These are phyloP conservation scores for Pseudomassariella vexata DNA, from an alignment of 2,329 filamentous ascomycete species.

Conservation along the genomic window DNA sequence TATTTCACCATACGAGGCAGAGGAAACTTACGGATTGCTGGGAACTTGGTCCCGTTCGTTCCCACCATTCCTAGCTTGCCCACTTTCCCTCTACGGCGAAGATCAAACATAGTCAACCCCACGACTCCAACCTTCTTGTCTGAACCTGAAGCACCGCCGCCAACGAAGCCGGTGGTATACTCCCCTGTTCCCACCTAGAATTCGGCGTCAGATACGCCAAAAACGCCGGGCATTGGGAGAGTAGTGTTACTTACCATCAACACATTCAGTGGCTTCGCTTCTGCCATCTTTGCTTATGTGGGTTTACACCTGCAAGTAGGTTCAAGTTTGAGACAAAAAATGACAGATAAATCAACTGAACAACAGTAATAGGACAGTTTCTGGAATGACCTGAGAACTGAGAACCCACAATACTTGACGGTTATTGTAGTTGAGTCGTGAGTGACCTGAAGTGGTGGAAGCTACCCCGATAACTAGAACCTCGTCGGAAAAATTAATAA, in stretches of 20 bases:
- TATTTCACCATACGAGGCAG: neutral
- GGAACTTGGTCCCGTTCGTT: slow-evolving; percentile 82
- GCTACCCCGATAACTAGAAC: slow-evolving; percentile 4
- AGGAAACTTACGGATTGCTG: slow-evolving; percentile 68
- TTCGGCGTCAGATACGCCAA: slow-evolving; percentile 13
- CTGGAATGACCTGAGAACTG: too few species aligned
- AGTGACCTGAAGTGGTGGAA: too few species aligned
- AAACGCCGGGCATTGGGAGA: slow-evolving; percentile 3
- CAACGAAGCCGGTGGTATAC: slow-evolving; percentile 94
- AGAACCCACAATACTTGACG: too few species aligned
- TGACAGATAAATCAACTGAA: neutral
- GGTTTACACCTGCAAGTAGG: neutral
- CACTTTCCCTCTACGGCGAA: slow-evolving; percentile 84
- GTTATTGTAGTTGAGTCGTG: too few species aligned
- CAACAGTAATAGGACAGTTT: too few species aligned
- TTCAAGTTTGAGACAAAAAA: neutral
- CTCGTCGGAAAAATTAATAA: slow-evolving; percentile 8
- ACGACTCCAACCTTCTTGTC: slow-evolving; percentile 98
- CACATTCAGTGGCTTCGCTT: slow-evolving; percentile 51
- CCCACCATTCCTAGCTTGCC: slow-evolving; percentile 83
- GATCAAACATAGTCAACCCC: slow-evolving; percentile 81
- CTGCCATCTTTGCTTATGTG: slow-evolving; percentile 11
- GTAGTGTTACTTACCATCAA: slow-evolving; percentile 52
- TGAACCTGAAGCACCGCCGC: slow-evolving; percentile 72
- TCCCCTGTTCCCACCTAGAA: slow-evolving; percentile 79